Conservation (phyloP, 371 early-diverging fungal species). For the Mortierella sp. region DNA sequence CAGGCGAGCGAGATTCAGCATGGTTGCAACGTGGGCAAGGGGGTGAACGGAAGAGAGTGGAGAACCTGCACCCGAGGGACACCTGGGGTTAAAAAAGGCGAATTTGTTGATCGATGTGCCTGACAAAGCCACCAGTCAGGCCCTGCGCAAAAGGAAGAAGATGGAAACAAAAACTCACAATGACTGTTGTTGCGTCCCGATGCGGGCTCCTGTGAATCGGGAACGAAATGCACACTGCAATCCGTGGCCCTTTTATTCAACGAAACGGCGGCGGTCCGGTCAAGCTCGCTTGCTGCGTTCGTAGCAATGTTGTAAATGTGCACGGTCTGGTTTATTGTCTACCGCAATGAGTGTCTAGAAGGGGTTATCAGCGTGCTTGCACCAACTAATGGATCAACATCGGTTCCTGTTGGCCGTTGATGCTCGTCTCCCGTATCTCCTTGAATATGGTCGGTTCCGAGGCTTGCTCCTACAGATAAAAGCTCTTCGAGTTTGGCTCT, state of each 20-base stretch:
- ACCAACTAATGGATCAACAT: no score
- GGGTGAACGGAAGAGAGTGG: constrained; percentile 16
- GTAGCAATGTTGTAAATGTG: no score
- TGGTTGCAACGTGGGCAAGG: constrained; percentile 12
- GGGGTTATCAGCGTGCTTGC: no score
- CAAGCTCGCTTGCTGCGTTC: no score
- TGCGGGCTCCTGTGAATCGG: no score
- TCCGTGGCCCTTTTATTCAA: no score
- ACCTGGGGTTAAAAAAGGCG: not conserved
- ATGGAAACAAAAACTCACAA: constrained; percentile 12
- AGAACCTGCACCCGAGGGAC: constrained; percentile 11
- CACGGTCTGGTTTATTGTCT: no score
- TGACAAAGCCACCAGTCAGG: constrained; percentile 11
- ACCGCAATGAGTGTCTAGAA: no score
- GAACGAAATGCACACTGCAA: no score
- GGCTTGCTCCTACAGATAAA: constrained; percentile 24
- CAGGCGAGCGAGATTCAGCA: constrained; percentile 53
- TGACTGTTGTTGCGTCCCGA: no score
- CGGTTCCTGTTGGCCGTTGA: not conserved
- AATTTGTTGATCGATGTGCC: constrained; percentile 22
- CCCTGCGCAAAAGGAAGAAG: constrained; percentile 19
- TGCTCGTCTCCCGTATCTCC: not conserved
- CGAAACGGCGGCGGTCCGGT: no score
- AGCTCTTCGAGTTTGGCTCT: constrained; percentile 46
- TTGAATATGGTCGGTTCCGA: constrained; percentile 5